Base-by-base conservation (phyloP, 495 filamentous ascomycete species). In the Xylaria flabelliformis region DNA sequence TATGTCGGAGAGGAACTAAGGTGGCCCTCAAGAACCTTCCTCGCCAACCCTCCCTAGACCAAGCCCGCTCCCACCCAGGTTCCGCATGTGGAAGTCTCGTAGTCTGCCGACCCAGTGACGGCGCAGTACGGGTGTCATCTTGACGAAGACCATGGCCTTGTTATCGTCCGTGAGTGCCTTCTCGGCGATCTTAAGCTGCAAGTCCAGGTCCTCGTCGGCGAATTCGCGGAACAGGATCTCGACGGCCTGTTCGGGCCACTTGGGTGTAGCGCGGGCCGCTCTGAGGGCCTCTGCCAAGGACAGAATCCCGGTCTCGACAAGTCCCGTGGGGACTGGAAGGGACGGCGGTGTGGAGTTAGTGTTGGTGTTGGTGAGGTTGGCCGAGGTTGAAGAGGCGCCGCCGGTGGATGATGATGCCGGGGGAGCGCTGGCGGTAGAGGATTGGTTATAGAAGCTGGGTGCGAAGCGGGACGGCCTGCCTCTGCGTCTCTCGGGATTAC, bases 101-200 rank as follows among this genome's bases (percentile, higher is more conserved):
- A 86, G 67, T 53, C 82, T 74, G 66, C 81, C 81, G 2, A 87
- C 81, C 85, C 85, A 87, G 73, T 87, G 85, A 56, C 79, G 72
- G 21, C 85, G 76, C 70, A 87, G 64, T 32, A 67, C 58, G 4
- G 77, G 75, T 0, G 84, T 82, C 84, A 87, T 87, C 79, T 87
- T 87, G 76, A 83, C 83, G 55, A 87, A 87, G 13, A 86, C 82
- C 83, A 86, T 85, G 17, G 85, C 85, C 70, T 86, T 87, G 72
- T 84, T 85, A 65, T 86, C 83, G 67, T 87, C 84, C n/a, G 81
- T 82, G 36, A 87, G 78, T 6, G 81, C 80, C 72, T 85, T 87
- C 76, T 87, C 85, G 10, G 85, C 83, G 15, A 87, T 85, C 79
- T 85, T 86, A 15, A 87, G 75, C 78, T 86, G 83, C 58, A 87